These are phyloP conservation scores for Cynanchum wilfordii DNA, from an alignment of 257 asterid species.

Conservation along the genomic window DNA sequence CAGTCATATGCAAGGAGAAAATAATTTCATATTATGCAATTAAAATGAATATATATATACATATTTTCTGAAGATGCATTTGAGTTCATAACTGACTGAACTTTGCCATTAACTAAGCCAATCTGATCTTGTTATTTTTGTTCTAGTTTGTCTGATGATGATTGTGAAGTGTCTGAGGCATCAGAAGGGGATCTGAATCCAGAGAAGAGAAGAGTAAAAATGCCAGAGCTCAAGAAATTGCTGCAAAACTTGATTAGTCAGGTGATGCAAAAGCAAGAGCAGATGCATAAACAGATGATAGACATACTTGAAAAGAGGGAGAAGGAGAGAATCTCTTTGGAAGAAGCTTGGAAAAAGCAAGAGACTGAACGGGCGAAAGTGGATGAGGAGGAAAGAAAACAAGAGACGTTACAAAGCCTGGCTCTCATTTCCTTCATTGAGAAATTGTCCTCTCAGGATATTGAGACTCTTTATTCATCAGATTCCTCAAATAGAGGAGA, in stretches of 20 bases:
- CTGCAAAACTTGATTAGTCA: not conserved
- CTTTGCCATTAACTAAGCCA: not conserved
- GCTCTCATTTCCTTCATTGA: slow-evolving; percentile 14
- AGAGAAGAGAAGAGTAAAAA: not conserved
- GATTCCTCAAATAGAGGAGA: not conserved
- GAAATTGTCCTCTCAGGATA: slow-evolving; percentile 19
- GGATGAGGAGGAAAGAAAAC: slow-evolving; percentile 19
- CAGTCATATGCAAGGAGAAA: not conserved
- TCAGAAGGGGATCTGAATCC: not conserved
- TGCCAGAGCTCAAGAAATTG: not conserved
- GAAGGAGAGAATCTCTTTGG: slow-evolving; percentile 20
- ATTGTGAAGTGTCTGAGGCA: slow-evolving; percentile 14
- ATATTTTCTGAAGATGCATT: not conserved
- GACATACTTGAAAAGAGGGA: slow-evolving; percentile 25
- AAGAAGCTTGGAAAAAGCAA: slow-evolving; percentile 31
- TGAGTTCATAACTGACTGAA: not conserved
- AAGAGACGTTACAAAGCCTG: slow-evolving; percentile 24
- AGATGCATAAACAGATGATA: slow-evolving; percentile 24
- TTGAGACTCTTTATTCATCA: slow-evolving; percentile 8
- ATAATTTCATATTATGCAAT: not conserved
- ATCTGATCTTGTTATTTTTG: slow-evolving; percentile 6
- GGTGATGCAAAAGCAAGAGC: slow-evolving; percentile 19
- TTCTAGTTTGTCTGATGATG: slow-evolving; percentile 27
- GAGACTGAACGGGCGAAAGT: slow-evolving; percentile 21
- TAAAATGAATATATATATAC: not conserved